Evolutionary conservation across 1,284 basidiomycete genomes (phyloP).

Genomic region (Golubevia sp.): DNA sequence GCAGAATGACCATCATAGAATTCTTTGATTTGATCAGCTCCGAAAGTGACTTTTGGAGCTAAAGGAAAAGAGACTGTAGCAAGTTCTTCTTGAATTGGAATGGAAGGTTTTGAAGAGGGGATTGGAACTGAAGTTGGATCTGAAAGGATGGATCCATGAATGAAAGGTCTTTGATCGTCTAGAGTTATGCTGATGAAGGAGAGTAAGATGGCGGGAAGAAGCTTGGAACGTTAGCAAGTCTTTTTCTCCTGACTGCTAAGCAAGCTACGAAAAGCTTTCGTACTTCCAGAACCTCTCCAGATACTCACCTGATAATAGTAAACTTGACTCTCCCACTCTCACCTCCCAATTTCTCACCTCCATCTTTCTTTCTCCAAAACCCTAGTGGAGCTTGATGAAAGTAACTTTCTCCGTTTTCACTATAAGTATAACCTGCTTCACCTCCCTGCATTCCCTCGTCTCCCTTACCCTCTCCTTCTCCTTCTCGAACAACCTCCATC

Average conservation of each 20-base stretch:
- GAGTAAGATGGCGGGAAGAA: neutral
- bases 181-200: neutral
- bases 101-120: no score
- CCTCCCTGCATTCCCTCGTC: neutral
- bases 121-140: neutral
- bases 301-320: slow-evolving; percentile 35
- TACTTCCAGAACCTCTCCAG: no score
- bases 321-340: slow-evolving; percentile 28
- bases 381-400: no score
- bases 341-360: slow-evolving; percentile 35
- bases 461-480: slow-evolving; percentile 6
- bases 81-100: neutral
- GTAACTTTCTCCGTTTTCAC: slow-evolving; percentile 29
- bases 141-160: neutral
- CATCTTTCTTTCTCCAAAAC: slow-evolving; percentile 32
- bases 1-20: neutral
- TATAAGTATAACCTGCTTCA: neutral
- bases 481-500: neutral
- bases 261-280: no score
- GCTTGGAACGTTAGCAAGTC: neutral
- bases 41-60: neutral
- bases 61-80: neutral
- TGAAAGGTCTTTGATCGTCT: neutral
- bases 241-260: no score
- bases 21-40: neutral